Evolutionary conservation across 306 rosid species (phyloP).

Genomic region (Citrullus amarus): DNA sequence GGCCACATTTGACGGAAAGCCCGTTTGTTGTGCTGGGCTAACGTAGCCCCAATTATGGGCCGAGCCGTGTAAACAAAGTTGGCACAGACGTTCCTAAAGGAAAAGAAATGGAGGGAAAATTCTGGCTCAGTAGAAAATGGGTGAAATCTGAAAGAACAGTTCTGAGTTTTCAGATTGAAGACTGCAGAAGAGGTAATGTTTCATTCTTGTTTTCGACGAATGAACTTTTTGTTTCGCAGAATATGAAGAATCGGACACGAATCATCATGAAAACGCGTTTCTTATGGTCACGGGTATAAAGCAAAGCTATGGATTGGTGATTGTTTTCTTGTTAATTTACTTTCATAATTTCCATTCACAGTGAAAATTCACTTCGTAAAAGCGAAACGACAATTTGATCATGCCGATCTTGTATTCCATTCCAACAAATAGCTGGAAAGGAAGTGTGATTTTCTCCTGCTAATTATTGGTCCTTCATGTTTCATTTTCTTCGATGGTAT

Average conservation of each 20-base stretch:
- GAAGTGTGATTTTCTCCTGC: not conserved
- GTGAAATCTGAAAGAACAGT: not conserved
- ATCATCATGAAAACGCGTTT: slow-evolving; percentile 11
- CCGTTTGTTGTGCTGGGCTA: not conserved
- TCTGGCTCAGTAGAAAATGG: not conserved
- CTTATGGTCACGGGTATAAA: slow-evolving; percentile 8
- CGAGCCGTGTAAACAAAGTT: not conserved
- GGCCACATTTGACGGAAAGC: not conserved
- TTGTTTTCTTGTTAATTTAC: slow-evolving; percentile 1
- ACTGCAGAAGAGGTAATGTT: not conserved
- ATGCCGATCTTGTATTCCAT: not conserved
- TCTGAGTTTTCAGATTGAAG: not conserved
- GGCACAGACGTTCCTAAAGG: not conserved
- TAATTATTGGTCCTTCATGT: slow-evolving; percentile 1
- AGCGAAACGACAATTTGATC: not conserved
- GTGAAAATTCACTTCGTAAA: not conserved
- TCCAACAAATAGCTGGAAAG: slow-evolving; percentile 10
- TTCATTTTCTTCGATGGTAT: not conserved
- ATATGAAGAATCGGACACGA: not conserved
- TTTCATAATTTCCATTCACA: slow-evolving; percentile 3
- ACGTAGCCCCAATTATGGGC: not conserved
- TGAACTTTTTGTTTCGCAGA: not conserved
- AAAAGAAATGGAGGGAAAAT: slow-evolving; percentile 1
- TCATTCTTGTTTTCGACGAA: not conserved
- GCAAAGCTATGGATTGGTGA: not conserved